These are phyloP conservation scores for Mentha longifolia DNA, from an alignment of 257 asterid genomes.

Conservation along the genomic window DNA sequence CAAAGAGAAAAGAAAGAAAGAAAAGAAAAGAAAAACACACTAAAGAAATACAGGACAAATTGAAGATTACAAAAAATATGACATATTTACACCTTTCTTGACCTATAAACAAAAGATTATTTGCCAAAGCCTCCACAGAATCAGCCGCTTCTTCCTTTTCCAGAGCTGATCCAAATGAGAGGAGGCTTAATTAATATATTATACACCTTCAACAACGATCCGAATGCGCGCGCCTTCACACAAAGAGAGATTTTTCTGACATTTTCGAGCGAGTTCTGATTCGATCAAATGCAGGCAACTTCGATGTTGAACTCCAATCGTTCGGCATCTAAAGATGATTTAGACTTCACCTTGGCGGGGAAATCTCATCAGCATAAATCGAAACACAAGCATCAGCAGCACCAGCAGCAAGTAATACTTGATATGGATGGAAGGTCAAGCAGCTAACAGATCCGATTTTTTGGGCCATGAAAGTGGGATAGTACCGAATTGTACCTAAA, in stretches of 20 bases:
- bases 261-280: background rate
- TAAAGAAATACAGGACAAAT: conserved; percentile 26
- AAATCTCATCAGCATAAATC: conserved; percentile 69
- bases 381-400: conserved; percentile 97
- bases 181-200: conserved; percentile 68
- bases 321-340: background rate
- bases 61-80: conserved; percentile 21
- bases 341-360: conserved; percentile 58
- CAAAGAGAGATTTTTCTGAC: background rate
- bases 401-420: conserved; percentile 93
- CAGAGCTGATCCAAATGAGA: conserved; percentile 42
- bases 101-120: conserved; percentile 68
- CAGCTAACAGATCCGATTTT: conserved; percentile 94
- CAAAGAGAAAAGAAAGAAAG: too few relatives aligned
- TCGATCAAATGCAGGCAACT: conserved; percentile 2
- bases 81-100: conserved; percentile 72
- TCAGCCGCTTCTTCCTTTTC: conserved; percentile 37
- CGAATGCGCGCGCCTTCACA: conserved; percentile 24
- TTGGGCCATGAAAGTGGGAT: conserved; percentile 97
- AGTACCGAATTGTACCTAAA: conserved; percentile 78
- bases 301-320: conserved; percentile 43
- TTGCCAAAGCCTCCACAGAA: conserved; percentile 69
- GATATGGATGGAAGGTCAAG: conserved; percentile 92
- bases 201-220: conserved; percentile 45
- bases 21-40: conserved; percentile 18